A percentile compares a stretch with the other conserved stretches of the same genome.
Conservation (phyloP, 352 stramenopile species). For the Phytophthora uliginosa region DNA sequence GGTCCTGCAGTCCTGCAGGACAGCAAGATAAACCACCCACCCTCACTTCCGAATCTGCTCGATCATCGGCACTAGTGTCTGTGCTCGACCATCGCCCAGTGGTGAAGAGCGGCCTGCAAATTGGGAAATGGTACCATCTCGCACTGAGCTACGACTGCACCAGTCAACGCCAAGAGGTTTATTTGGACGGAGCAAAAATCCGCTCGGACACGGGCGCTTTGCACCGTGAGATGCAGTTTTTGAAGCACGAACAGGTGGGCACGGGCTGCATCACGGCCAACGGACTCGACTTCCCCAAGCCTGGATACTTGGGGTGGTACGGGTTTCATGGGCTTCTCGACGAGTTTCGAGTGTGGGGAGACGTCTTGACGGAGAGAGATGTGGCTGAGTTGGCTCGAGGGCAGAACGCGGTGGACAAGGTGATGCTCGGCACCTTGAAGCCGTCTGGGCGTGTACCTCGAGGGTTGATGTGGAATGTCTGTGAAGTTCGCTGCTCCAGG, state of each 20-base stretch:
- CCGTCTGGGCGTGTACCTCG: not conserved
- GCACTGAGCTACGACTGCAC: slow-evolving; percentile 34
- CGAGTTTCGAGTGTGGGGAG: slow-evolving; percentile 44
- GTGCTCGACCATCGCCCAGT: slow-evolving; percentile 39
- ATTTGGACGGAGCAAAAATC: slow-evolving; percentile 34
- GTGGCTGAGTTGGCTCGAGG: slow-evolving; percentile 18
- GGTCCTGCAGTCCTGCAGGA: no score
- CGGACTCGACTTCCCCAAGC: slow-evolving; percentile 2
- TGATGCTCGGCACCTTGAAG: slow-evolving; percentile 10
- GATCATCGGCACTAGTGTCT: no score
- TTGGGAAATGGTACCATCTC: slow-evolving; percentile 49
- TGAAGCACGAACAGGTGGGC: slow-evolving; percentile 37
- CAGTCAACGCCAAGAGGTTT: slow-evolving; percentile 31
- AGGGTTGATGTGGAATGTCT: slow-evolving; percentile 26
- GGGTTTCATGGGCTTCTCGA: slow-evolving; percentile 47
- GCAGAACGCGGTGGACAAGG: not conserved
- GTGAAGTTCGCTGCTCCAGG: slow-evolving; percentile 9
- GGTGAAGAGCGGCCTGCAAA: slow-evolving; percentile 26
- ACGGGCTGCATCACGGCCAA: slow-evolving; percentile 41
- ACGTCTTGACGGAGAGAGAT: slow-evolving; percentile 15
- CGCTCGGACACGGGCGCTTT: slow-evolving; percentile 8
- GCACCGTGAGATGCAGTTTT: slow-evolving; percentile 21
- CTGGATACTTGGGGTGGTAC: slow-evolving; percentile 39
- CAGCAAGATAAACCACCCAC: no score
- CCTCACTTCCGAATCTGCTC: no score